Conservation (phyloP, 1,284 basidiomycete species). For the Tremellales sp. region DNA sequence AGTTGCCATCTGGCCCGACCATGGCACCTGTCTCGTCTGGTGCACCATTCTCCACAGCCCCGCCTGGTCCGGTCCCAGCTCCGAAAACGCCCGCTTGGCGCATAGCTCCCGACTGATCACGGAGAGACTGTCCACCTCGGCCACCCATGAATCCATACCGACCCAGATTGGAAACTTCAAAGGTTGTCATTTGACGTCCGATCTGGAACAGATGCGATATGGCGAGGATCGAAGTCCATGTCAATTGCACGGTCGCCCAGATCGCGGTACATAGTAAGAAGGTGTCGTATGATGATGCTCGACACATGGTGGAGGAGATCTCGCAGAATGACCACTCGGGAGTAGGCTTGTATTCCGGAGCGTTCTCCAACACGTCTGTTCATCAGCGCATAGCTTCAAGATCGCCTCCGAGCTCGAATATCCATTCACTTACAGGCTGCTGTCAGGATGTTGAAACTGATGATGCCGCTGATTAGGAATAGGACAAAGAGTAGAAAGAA, state of each 20-base stretch:
- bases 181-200: constrained; percentile 88
- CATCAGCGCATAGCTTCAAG: background rate
- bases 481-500: constrained; percentile 88
- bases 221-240: constrained; percentile 87
- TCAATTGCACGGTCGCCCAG: constrained; percentile 87
- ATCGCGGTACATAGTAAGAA: constrained; percentile 75
- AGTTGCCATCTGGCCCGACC: constrained; percentile 22
- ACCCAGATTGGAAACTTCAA: constrained; percentile 92
- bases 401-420: too few species aligned
- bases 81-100: constrained; percentile 31
- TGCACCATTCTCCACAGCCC: constrained; percentile 26
- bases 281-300: constrained; percentile 60
- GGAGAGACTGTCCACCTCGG: constrained; percentile 57
- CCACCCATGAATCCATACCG: constrained; percentile 97
- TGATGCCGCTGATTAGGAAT: constrained; percentile 75
- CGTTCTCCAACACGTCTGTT: constrained; percentile 46
- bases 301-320: constrained; percentile 66
- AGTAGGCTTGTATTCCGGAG: constrained; percentile 47
- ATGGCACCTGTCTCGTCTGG: constrained; percentile 5
- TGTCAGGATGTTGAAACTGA: constrained; percentile 74
- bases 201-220: constrained; percentile 87
- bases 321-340: constrained; percentile 56
- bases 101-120: constrained; percentile 48
- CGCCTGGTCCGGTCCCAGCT: constrained; percentile 36
- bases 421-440: constrained; percentile 62